phyloP scores from a whole-genome alignment of 2,329 filamentous ascomycete genomes.

The Penicillium hordei region DNA sequence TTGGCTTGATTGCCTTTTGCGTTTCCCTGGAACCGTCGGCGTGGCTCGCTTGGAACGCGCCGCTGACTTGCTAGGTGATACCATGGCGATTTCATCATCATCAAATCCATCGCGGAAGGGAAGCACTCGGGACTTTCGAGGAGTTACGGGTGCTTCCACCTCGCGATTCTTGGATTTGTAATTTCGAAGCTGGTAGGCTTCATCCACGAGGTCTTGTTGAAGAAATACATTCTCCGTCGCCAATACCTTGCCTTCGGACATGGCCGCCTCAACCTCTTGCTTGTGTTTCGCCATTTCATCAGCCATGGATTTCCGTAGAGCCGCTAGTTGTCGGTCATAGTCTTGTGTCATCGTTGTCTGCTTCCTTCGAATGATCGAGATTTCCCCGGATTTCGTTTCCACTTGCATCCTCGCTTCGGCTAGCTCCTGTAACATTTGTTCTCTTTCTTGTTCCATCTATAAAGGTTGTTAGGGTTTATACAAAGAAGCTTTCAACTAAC shows the following conservation, averaged over 20 bases:
- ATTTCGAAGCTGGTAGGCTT: conserved; percentile 50
- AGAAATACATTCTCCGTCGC: conserved; percentile 61
- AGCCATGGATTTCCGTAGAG: conserved; percentile 54
- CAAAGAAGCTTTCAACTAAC: neutral
- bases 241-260: conserved; percentile 56
- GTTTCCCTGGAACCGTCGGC: conserved; percentile 57
- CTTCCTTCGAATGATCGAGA: conserved; percentile 61
- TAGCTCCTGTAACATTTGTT: conserved; percentile 42
- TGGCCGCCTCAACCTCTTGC: conserved; percentile 55
- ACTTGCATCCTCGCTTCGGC: conserved; percentile 42
- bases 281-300: conserved; percentile 56
- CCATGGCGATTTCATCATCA: conserved; percentile 58
- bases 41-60: conserved; percentile 53
- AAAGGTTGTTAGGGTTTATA: neutral
- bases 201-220: conserved; percentile 60
- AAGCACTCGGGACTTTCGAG: conserved; percentile 49
- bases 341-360: conserved; percentile 54
- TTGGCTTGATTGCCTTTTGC: conserved; percentile 54
- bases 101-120: conserved; percentile 63
- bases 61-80: conserved; percentile 55
- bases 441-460: conserved; percentile 43
- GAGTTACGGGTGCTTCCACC: conserved; percentile 48
- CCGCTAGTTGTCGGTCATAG: conserved; percentile 53
- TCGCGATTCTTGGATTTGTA: conserved; percentile 39
- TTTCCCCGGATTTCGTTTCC: conserved; percentile 58